These are phyloP conservation scores for Quercus phellos DNA, from an alignment of 331 rosid genomes.

Conservation along the genomic window DNA sequence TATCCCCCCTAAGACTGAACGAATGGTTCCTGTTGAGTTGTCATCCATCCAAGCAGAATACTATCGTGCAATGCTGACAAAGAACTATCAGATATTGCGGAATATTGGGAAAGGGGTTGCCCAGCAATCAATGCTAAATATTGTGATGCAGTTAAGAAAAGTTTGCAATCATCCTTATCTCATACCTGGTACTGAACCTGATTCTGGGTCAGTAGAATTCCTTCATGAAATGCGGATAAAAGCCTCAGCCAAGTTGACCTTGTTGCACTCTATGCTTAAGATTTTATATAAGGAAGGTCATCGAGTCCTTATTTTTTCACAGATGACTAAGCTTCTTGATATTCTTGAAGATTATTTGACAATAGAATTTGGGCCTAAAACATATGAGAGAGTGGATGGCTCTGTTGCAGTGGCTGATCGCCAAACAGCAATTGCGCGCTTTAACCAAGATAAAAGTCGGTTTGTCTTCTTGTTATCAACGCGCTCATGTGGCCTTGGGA, in stretches of 20 bases:
- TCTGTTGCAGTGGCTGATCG: constrained; percentile 94
- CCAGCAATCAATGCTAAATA: constrained; percentile 94
- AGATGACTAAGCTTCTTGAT: constrained; percentile 98
- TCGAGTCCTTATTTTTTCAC: constrained; percentile 93
- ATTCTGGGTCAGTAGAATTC: constrained; percentile 84
- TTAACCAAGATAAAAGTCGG: constrained; percentile 96
- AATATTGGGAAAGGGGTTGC: constrained; percentile 97
- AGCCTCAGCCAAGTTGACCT: constrained; percentile 96
- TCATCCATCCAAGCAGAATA: constrained; percentile 99
- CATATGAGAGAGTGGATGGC: constrained; percentile 97
- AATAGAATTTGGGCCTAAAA: constrained; percentile 94
- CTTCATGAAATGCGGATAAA: constrained; percentile 99
- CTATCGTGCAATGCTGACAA: constrained; percentile 98
- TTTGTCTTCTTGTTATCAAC: constrained; percentile 97
- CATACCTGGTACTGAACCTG: constrained; percentile 98
- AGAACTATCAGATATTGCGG: constrained; percentile 89
- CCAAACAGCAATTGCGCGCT: constrained; percentile 89
- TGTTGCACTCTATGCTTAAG: constrained; percentile 95
- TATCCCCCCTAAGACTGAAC: constrained; percentile 97
- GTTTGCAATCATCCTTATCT: constrained; percentile 99
- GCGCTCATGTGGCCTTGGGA: constrained; percentile 98
- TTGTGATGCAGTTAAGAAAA: constrained; percentile 97
- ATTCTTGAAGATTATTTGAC: constrained; percentile 91
- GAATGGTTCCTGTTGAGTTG: constrained; percentile 98
- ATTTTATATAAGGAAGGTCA: constrained; percentile 78